These are phyloP conservation scores for Cryptosporidium viatorum DNA, from an alignment of 169 alveolate species.

Conservation along the genomic window DNA sequence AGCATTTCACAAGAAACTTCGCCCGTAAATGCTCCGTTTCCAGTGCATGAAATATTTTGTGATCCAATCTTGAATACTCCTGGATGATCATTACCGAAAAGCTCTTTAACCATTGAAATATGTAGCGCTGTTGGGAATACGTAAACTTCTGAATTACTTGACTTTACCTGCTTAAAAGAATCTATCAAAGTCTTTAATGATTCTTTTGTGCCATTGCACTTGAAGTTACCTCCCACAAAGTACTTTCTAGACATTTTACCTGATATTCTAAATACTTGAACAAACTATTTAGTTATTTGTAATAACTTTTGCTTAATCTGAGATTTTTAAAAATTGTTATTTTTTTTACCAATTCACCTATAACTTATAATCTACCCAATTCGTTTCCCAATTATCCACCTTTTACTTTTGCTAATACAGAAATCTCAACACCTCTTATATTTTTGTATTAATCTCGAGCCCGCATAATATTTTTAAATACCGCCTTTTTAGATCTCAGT, in stretches of 20 bases:
- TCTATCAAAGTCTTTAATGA: constrained; percentile 84
- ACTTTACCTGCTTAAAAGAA: constrained; percentile 80
- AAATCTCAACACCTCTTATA: background rate
- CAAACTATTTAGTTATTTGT: background rate
- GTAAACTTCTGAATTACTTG: constrained; percentile 29
- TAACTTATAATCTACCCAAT: background rate
- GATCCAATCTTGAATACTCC: constrained; percentile 89
- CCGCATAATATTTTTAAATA: background rate
- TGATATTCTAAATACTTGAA: background rate
- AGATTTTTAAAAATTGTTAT: background rate
- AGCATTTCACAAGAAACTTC: constrained; percentile 94
- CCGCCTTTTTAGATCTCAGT: background rate
- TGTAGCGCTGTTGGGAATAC: constrained; percentile 91
- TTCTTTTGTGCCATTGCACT: constrained; percentile 92
- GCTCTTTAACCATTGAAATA: constrained; percentile 82
- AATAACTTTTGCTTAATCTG: background rate
- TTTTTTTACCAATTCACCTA: background rate
- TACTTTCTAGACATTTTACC: constrained; percentile 85
- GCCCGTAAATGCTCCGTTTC: constrained; percentile 98
- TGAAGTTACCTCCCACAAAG: constrained; percentile 96
- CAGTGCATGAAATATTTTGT: constrained; percentile 92
- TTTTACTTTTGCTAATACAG: background rate
- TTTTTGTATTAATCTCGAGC: constrained; percentile 29
- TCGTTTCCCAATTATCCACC: background rate
- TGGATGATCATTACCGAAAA: constrained; percentile 53